phyloP scores from a whole-genome alignment of 1,284 basidiomycete genomes.

The Schizophyllum commune region DNA sequence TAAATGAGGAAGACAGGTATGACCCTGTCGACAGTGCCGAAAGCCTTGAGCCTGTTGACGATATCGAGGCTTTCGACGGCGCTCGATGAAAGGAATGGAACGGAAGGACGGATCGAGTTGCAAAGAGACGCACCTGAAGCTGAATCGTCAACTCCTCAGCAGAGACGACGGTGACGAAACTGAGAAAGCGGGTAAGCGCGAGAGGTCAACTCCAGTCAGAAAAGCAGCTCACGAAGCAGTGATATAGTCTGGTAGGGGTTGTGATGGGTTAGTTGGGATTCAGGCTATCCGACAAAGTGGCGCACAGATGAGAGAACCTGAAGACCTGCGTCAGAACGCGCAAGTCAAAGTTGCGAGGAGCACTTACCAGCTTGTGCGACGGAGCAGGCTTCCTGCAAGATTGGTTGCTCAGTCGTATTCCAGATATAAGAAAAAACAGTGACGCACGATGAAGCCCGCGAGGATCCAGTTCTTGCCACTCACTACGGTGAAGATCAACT shows the following conservation, averaged over 20 bases:
- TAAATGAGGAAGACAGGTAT: too few relatives aligned
- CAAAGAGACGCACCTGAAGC: slow-evolving; percentile 1
- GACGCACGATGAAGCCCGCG: not conserved
- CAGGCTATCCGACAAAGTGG: too few relatives aligned
- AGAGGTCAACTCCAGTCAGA: too few relatives aligned
- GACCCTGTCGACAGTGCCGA: too few relatives aligned
- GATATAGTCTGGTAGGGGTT: not conserved
- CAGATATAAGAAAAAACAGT: not conserved
- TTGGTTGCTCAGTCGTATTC: not conserved
- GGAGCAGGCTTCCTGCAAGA: not conserved
- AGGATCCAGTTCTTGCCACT: slow-evolving; percentile 4
- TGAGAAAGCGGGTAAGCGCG: too few relatives aligned
- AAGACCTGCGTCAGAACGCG: not conserved
- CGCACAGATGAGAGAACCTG: not conserved
- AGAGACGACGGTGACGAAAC: not conserved
- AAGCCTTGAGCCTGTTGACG: too few relatives aligned
- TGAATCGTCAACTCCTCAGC: slow-evolving; percentile 1
- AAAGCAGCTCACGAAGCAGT: not conserved
- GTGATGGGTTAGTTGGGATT: not conserved
- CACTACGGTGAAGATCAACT: not conserved
- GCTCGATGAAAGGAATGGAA: too few relatives aligned
- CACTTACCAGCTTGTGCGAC: not conserved
- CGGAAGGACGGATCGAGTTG: not conserved
- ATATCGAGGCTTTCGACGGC: too few relatives aligned
- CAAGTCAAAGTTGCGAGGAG: not conserved